These are phyloP conservation scores for Fulvia fulva DNA, from an alignment of 2,329 filamentous ascomycete species.

Conservation along the genomic window DNA sequence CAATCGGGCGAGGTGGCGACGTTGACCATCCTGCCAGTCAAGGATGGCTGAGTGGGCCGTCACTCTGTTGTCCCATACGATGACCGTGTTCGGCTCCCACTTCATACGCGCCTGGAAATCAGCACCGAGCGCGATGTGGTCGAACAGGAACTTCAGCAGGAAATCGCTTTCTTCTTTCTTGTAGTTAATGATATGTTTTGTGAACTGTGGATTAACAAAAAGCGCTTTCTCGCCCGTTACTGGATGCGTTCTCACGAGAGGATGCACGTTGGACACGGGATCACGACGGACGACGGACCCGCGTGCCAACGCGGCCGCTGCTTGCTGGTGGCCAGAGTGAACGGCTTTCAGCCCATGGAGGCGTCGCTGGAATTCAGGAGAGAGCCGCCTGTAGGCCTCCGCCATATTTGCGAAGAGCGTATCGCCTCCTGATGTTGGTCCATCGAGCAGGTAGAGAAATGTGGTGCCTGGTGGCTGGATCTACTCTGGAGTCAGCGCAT, in stretches of 20 bases:
- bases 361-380: constrained; percentile 71
- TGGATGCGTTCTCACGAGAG: constrained; percentile 76
- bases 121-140: constrained; percentile 67
- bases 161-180: constrained; percentile 84
- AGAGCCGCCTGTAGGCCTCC: constrained; percentile 76
- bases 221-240: constrained; percentile 77
- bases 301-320: constrained; percentile 60
- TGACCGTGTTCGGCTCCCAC: constrained; percentile 22
- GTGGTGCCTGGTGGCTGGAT: constrained; percentile 84
- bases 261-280: constrained; percentile 70
- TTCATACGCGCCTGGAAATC: constrained; percentile 67
- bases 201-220: constrained; percentile 81
- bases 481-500: constrained; percentile 36
- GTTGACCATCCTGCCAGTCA: constrained; percentile 75
- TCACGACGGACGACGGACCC: constrained; percentile 72
- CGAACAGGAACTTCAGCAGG: constrained; percentile 71
- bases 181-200: constrained; percentile 72
- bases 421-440: constrained; percentile 70
- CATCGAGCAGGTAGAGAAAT: constrained; percentile 83
- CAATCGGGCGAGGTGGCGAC: constrained; percentile 75
- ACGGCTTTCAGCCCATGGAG: constrained; percentile 76
- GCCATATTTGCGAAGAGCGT: constrained; percentile 77
- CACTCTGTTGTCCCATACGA: constrained; percentile 25
- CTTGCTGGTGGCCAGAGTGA: constrained; percentile 78
- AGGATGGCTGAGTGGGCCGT: constrained; percentile 66